These are phyloP conservation scores for Exsudoporus frostii DNA, from an alignment of 768 basidiomycete genomes.

Conservation along the genomic window DNA sequence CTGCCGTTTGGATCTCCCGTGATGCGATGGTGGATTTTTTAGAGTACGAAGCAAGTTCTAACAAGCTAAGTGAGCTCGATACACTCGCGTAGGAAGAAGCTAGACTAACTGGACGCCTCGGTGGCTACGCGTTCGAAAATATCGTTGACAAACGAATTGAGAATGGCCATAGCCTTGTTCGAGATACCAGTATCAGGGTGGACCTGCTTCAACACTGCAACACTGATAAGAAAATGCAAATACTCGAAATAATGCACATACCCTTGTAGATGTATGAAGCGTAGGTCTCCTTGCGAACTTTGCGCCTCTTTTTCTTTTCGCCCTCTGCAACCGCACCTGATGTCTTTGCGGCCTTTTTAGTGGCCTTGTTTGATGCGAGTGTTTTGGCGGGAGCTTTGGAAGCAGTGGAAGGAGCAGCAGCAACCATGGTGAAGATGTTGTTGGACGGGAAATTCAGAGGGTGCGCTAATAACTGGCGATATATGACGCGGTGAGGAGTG, in stretches of 20 bases:
- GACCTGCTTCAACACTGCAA: slow-evolving; percentile 87
- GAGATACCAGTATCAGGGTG: slow-evolving; percentile 99
- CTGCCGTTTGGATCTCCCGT: slow-evolving; percentile 96
- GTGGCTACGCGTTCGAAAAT: slow-evolving; percentile 92
- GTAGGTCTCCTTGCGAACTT: slow-evolving; percentile 88
- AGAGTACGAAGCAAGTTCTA: slow-evolving; percentile 95
- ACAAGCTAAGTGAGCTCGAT: neutral
- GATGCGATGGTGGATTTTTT: slow-evolving; percentile 99
- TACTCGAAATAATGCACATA: slow-evolving; percentile 19
- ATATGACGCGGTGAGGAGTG: neutral
- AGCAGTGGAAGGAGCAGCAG: slow-evolving; percentile 46
- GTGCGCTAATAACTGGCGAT: slow-evolving; percentile 10
- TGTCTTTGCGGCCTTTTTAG: slow-evolving; percentile 60
- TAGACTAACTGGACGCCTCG: slow-evolving; percentile 75
- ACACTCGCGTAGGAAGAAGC: neutral
- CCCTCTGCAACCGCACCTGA: slow-evolving; percentile 53
- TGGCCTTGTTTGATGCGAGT: slow-evolving; percentile 31
- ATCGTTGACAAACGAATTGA: slow-evolving; percentile 91
- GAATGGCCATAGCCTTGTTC: slow-evolving; percentile 92
- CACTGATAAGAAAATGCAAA: neutral
- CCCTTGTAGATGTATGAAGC: slow-evolving; percentile 95
- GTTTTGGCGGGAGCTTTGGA: slow-evolving; percentile 46
- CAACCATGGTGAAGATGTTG: slow-evolving; percentile 48
- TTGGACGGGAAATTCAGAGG: slow-evolving; percentile 4
- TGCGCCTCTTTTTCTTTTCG: slow-evolving; percentile 88